Base-by-base conservation (phyloP, 1,284 basidiomycete species). In the Sanghuangporus weigelae region DNA sequence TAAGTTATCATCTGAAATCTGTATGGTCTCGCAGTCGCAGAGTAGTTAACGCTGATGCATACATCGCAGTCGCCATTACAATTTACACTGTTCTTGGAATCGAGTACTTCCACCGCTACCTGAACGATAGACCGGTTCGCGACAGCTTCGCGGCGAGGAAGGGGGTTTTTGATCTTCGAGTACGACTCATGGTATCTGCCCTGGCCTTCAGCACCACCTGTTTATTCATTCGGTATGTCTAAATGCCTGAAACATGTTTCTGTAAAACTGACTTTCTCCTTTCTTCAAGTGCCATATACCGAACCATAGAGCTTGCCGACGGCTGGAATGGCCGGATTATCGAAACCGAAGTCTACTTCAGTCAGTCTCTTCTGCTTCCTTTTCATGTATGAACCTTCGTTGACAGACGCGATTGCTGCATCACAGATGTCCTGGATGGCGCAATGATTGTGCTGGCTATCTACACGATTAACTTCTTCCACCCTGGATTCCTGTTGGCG, bases 31-130 rank as follows among this genome's bases (percentile, higher is more conserved):
- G 44, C 44, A 31, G 44, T n/a, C 44, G 16, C 11, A 19, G 21
- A 60, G 6, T 39, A 58, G 12, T 44, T 14, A 67, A 62, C 65
- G 63, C 67, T 21, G 49, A 57, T 12, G 7, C 48, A 16, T 58
- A 46, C 63, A 36, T 58, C 53, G 1, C 40, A 78, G 77, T 73
- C n/a, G 73, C 75, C 8, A 77, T 81, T 56, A 67, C 71, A 3
- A 63, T 73, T 5, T 81, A 75, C 68, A 68, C 71, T 39, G 14
- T 73, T 21, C 73, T 74, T 61, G 72, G 75, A 0, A 67, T 68
- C 40, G 78, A 80, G 64, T 79, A 76, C 67, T 68, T 76, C 57
- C 42, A 73, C 14, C 74, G 77, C n/a, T 77, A 75, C 67, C 57
- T 69, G 3, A 67, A 68, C n/a, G 66, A 75, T 50, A 56, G 66